Base-by-base conservation (phyloP, 78 protist genomes). In the Trichosphaerium sp. region DNA sequence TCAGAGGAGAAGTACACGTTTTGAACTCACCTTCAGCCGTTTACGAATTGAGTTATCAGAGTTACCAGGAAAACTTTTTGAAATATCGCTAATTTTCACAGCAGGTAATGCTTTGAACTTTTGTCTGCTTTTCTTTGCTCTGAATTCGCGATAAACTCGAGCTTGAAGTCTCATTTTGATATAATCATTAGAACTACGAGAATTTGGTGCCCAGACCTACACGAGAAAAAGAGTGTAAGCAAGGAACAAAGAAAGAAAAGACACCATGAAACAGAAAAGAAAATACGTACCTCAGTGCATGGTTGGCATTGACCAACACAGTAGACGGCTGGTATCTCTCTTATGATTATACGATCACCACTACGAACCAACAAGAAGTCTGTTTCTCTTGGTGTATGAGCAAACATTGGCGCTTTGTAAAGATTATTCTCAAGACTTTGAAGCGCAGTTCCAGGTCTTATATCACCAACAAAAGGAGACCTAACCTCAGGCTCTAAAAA, bases 381-480 rank as follows among this genome's bases (percentile, higher is more conserved):
- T 4, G 80, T 78, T 18, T 25, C 49, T 4, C 42, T 42, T 1
- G 71, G 54, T n/a, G 51, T 63, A 76, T 83, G 89, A 32, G 43
- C 42, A 44, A 32, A 42, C 10, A 71, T 12, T 6, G 89, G 89
- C 29, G 83, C 75, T 47, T 62, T 64, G 75, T 55, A 83, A 37
- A 83, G 58, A 31, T 78, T 78, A 70, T 72, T 77, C 56, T 57
- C 78, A 28, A 78, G 3, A 0, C 60, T 6, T 23, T 74, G 80
- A 44, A 78, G 31, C 3, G 80, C 26, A 32, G n/a, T 14, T 29
- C 89, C 89, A 0, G 82, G 81, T 4, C 26, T 23, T 37, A 83
- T 42, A 0, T 78, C 75, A 51, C 84, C 83, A 26, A 83, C 32
- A 47, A 83, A 83, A 29, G 89, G 89, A 35, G 89, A 60, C 23